Percentiles rank a stretch among this genome's conserved stretches.
These are phyloP conservation scores for Cryptosporidium sp. DNA, from an alignment of 169 alveolate genomes.

Conservation along the genomic window DNA sequence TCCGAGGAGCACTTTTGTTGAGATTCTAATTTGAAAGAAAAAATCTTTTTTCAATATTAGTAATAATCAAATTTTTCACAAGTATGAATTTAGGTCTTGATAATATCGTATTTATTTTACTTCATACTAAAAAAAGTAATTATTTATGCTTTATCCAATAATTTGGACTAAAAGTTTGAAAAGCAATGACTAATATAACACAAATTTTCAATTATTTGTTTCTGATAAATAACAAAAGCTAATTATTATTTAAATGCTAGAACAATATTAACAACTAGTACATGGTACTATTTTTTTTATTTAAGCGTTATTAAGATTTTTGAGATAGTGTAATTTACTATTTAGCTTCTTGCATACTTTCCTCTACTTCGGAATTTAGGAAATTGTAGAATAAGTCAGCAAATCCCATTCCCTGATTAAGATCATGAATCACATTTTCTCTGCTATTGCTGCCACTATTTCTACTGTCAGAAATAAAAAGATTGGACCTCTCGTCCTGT, in stretches of 20 bases:
- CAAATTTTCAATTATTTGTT: too few relatives aligned
- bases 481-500: conserved; percentile 24
- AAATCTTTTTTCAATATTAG: too few relatives aligned
- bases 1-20: too few relatives aligned
- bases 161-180: too few relatives aligned
- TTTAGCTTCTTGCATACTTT: background rate
- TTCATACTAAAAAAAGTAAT: too few relatives aligned
- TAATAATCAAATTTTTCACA: too few relatives aligned
- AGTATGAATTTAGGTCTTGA: too few relatives aligned
- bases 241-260: background rate
- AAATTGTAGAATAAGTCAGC: conserved; percentile 65
- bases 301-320: background rate
- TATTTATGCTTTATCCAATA: background rate
- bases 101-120: too few relatives aligned
- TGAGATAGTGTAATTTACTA: background rate
- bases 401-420: conserved; percentile 48
- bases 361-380: conserved; percentile 53
- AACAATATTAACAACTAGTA: background rate
- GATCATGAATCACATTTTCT: conserved; percentile 5
- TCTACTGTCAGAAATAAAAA: background rate
- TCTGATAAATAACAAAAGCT: background rate
- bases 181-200: too few relatives aligned
- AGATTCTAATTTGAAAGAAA: background rate
- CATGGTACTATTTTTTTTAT: background rate
- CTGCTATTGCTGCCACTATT: conserved; percentile 8